Percentiles rank a stretch among this genome's conserved stretches.
These are phyloP conservation scores for Geranium rotundifolium DNA, from an alignment of 345 rosid genomes.

Conservation along the genomic window DNA sequence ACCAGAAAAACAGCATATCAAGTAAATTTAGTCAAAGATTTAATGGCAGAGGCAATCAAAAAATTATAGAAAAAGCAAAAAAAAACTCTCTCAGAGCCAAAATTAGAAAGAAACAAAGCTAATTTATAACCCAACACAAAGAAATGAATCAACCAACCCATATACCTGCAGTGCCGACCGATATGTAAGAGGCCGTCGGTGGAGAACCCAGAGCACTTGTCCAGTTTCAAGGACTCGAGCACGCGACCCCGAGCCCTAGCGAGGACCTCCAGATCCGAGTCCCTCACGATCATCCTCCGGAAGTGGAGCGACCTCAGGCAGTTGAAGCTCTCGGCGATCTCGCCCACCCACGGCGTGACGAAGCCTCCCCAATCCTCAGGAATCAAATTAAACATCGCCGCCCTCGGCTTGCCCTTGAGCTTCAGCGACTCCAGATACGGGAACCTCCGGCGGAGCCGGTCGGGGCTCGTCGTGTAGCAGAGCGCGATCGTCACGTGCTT, in stretches of 20 bases:
- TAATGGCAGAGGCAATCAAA: no score
- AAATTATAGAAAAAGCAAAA: no score
- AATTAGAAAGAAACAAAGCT: no score
- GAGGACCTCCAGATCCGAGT: constrained; percentile 68
- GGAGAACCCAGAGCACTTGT: constrained; percentile 80
- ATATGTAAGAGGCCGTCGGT: constrained; percentile 73
- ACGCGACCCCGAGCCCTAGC: constrained; percentile 33
- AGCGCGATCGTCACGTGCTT: constrained; percentile 77
- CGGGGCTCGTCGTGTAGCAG: constrained; percentile 67
- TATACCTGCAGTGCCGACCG: constrained; percentile 61
- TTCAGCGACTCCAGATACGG: constrained; percentile 55
- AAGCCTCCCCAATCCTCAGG: constrained; percentile 96
- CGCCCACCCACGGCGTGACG: constrained; percentile 63
- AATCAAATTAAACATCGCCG: constrained; percentile 82
- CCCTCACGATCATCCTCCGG: constrained; percentile 70
- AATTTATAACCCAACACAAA: no score
- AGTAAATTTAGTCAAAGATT: no score
- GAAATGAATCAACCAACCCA: no score
- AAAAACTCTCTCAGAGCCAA: no score
- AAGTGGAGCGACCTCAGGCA: constrained; percentile 65
- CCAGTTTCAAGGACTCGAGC: constrained; percentile 58
- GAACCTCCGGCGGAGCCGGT: constrained; percentile 50
- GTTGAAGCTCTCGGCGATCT: constrained; percentile 34
- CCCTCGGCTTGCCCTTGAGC: constrained; percentile 82
- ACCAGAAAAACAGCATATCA: no score